These are phyloP conservation scores for Escallonia rubra DNA, from an alignment of 129 eudicot genomes.

Conservation along the genomic window DNA sequence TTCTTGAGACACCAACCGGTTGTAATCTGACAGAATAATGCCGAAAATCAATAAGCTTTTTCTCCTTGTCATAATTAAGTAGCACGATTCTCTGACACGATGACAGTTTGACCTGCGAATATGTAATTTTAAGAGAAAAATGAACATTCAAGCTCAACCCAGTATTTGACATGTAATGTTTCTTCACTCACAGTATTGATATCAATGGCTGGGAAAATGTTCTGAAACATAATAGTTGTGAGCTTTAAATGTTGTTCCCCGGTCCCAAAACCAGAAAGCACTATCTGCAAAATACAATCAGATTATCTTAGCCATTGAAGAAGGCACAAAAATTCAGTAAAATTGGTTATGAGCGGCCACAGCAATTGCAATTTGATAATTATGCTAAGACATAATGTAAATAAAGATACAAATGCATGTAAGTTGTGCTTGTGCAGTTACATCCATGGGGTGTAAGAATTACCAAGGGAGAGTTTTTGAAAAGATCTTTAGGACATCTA, in stretches of 20 bases:
- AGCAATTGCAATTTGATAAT: not conserved
- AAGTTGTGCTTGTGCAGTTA: not conserved
- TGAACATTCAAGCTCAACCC: not conserved
- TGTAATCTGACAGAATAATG: conserved; percentile 92
- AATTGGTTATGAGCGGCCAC: not conserved
- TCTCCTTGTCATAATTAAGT: conserved; percentile 87
- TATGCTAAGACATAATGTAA: not conserved
- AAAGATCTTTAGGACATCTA: conserved; percentile 82
- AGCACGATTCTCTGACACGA: conserved; percentile 92
- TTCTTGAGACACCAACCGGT: conserved; percentile 92
- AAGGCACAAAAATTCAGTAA: not conserved
- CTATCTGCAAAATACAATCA: conserved; percentile 51
- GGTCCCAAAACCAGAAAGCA: conserved; percentile 89
- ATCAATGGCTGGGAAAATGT: conserved; percentile 93
- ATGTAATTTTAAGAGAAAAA: not conserved
- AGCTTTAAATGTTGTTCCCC: conserved; percentile 90
- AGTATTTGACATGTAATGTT: not conserved
- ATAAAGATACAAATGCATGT: not conserved
- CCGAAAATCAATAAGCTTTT: conserved; percentile 84
- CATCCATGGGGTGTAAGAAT: conserved; percentile 3
- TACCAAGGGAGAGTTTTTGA: conserved; percentile 84
- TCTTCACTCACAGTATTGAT: conserved; percentile 71
- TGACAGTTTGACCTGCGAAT: conserved; percentile 82
- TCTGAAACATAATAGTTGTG: conserved; percentile 81
- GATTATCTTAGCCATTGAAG: not conserved